These are phyloP conservation scores for Royoungia palumana DNA, from an alignment of 768 basidiomycete species.

Conservation along the genomic window DNA sequence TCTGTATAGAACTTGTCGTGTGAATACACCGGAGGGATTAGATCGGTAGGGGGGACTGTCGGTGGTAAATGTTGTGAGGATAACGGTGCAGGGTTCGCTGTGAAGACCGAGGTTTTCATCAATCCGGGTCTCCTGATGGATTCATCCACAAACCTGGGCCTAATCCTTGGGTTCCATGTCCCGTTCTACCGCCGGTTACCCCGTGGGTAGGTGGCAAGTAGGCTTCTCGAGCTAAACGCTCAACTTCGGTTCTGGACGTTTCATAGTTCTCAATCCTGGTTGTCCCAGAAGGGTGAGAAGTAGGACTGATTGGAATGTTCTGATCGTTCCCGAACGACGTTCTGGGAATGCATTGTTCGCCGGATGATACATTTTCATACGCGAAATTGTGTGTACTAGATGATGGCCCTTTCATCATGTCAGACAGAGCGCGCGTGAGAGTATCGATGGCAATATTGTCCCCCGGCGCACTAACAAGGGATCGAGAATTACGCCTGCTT, in stretches of 20 bases:
- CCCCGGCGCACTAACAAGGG: neutral
- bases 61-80: slow-evolving; percentile 5
- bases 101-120: neutral
- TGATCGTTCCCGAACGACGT: neutral
- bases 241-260: neutral
- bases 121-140: slow-evolving; percentile 1
- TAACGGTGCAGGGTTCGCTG: neutral
- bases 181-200: neutral
- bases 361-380: slow-evolving; percentile 4
- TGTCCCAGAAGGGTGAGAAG: slow-evolving; percentile 8
- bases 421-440: slow-evolving; percentile 11
- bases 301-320: neutral
- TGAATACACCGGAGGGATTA: slow-evolving; percentile 5
- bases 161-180: slow-evolving; percentile 15
- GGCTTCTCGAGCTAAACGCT: slow-evolving; percentile 2
- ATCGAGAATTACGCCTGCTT: neutral
- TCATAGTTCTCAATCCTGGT: slow-evolving; percentile 3
- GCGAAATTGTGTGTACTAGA: neutral
- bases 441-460: neutral
- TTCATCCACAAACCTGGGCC: slow-evolving; percentile 10
- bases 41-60: neutral
- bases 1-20: neutral
- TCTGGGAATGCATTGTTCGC: neutral
- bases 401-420: neutral
- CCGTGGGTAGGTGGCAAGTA: slow-evolving; percentile 6